Base-by-base conservation (phyloP, 768 basidiomycete species). In the Clavaria fumosa region DNA sequence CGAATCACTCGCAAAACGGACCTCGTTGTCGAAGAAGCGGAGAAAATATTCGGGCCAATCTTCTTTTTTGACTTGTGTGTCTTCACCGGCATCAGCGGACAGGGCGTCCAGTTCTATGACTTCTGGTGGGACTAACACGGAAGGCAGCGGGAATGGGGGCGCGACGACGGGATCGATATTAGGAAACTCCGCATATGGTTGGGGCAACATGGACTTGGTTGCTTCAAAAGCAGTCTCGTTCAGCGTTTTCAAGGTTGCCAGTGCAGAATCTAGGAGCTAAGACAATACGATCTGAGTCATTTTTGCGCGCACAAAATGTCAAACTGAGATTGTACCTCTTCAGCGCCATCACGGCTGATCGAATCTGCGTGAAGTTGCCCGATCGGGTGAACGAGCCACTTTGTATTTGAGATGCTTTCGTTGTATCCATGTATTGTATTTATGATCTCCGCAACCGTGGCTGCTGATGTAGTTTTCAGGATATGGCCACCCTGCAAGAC, bases 71-170 rank as follows among this genome's bases (percentile, higher is more conserved):
- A 79, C 66, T 45, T 70, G 71, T 0, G 75, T 15, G 27, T 80
- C 78, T 46, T 78, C 79, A 12, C 75, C 75, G 12, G 72, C 64
- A 35, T 84, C 79, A 0, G 69, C 66, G 0, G 76, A 65, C 31
- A 86, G 58, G 1, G 69, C 67, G 27, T 86, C 85, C 6, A 84
- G 63, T 46, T 89, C 86, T 20, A 86, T 79, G 17, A 78, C 71
- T 54, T 91, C 88, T 1, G 88, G 88, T 2, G 88, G 86, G 0
- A 91, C 84, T 12, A 91, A 64, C 27, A 90, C 74, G 23, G 72
- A 66, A 4, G 85, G 85, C 7, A 91, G 63, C 21, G 72, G 67
- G 45, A 81, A 86, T 2, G 72, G 67, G 5, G 61, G 52, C 11
- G 65, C 55, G 3, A 51, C 47, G 1, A 52, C 47, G 6, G 52